Conservation (phyloP, 108 stramenopile species). For the Cyclotella cryptica region DNA sequence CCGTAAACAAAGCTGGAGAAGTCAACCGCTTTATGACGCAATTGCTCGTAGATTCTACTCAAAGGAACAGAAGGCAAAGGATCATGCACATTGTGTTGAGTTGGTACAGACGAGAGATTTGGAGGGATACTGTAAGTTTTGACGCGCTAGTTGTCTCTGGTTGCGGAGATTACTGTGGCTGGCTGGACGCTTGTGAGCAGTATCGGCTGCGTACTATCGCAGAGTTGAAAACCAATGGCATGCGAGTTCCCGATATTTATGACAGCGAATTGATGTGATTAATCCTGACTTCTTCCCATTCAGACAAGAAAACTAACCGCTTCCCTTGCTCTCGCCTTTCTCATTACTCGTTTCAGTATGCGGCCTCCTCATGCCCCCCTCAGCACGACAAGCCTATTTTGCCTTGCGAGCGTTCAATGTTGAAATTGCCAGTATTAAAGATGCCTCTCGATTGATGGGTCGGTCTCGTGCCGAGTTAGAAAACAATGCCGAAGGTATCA, state of each 20-base stretch:
- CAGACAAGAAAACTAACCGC: background rate
- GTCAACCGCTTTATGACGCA: too few species aligned
- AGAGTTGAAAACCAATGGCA: background rate
- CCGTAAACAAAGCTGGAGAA: too few species aligned
- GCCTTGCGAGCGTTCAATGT: conserved; percentile 84
- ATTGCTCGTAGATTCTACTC: conserved; percentile 1
- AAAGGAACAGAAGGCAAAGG: conserved; percentile 45
- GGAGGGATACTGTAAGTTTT: conserved; percentile 71
- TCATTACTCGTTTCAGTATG: conserved; percentile 51
- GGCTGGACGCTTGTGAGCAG: too few species aligned
- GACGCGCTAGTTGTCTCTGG: too few species aligned
- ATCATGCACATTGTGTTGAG: conserved; percentile 80
- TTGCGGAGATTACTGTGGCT: background rate
- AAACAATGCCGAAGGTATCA: background rate
- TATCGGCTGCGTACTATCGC: too few species aligned
- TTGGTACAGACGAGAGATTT: conserved; percentile 76
- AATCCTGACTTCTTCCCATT: background rate
- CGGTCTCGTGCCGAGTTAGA: conserved; percentile 27
- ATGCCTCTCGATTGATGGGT: conserved; percentile 37
- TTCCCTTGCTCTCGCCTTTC: background rate
- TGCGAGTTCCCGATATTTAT: too few species aligned
- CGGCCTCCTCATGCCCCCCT: conserved; percentile 77
- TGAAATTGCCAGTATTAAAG: conserved; percentile 81
- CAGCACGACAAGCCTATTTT: conserved; percentile 67
- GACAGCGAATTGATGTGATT: background rate